Evolutionary conservation across 2,329 filamentous ascomycete genomes (phyloP), one percentile per base, ranked within the genome.

Genomic region (Tolypocladium amazonense): DNA sequence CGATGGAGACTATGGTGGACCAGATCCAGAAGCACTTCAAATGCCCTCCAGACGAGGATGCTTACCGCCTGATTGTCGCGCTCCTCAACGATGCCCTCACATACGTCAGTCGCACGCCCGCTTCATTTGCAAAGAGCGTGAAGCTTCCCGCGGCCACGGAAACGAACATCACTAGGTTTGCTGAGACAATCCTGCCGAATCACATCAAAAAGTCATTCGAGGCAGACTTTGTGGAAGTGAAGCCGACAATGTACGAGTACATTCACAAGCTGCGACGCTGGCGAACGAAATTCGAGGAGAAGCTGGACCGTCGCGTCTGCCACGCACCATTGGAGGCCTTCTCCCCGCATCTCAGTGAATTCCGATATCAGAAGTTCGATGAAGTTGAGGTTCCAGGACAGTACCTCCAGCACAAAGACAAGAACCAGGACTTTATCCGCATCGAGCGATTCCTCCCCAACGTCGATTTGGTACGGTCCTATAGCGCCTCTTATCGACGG

Each of bases 11-110:
- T 0, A 99, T 97, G 92, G 92, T 97, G 37, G 94, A 99, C 71
- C 93, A 97, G 75, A 96, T 99, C 61, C 89, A 94, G 73, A 97
- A 97, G 79, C 89, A 97, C 75, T 99, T 99, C 83, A 99, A 99
- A 76, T 97, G 94, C 68, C 93, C 93, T 18, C 93, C 93, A 0
- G 94, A 99, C 68, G 94, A 99, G 72, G 94, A 99, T 76, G 95
- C 94, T 2, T 97, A 97, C 74, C 85, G 94, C 56, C 81, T 99
- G 20, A 99, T 99, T 65, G 93, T 97, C n/a, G 95, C 94, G 3
- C 79, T 99, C 14, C 84, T 99, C 27, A 99, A 99, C 71, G 94
- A 99, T 73, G 94, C 91, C 0, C 77, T 99, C 58, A 91, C 91
- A 35, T 97, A 97, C 67, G 91, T 97, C 50, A 91, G 90, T 64